Percentiles rank a stretch among this genome's conserved stretches.
These are phyloP conservation scores for Teunomyces tritomae DNA, from an alignment of 805 yeast species.

Conservation along the genomic window DNA sequence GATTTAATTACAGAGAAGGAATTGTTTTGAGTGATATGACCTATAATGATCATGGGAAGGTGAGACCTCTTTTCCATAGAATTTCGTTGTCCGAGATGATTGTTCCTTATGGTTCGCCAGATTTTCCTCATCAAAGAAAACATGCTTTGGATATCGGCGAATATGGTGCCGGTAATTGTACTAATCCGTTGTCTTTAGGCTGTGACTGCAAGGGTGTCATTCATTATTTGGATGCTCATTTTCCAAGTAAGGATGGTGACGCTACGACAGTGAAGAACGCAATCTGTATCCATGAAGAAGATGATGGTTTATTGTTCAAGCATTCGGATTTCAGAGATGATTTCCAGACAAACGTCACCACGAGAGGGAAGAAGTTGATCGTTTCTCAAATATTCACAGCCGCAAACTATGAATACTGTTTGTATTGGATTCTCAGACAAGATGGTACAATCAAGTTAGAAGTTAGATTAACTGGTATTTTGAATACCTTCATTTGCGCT, in stretches of 20 bases:
- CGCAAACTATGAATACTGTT: constrained; percentile 81
- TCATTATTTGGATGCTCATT: constrained; percentile 79
- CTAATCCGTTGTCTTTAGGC: constrained; percentile 74
- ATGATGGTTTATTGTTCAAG: constrained; percentile 74
- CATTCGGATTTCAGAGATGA: constrained; percentile 84
- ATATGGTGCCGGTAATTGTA: constrained; percentile 84
- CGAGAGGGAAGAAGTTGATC: constrained; percentile 71
- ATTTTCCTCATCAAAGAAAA: constrained; percentile 78
- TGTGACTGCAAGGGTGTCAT: constrained; percentile 87
- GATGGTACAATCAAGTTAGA: constrained; percentile 82
- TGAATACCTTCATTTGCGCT: constrained; percentile 66
- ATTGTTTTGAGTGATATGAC: constrained; percentile 71
- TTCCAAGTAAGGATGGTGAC: constrained; percentile 64
- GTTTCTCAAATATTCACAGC: constrained; percentile 83
- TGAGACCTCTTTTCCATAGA: constrained; percentile 74
- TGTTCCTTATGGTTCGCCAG: constrained; percentile 81
- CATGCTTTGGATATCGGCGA: constrained; percentile 87
- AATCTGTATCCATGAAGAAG: constrained; percentile 83
- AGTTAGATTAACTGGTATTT: constrained; percentile 76
- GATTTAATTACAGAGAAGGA: constrained; percentile 85
- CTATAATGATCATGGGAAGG: constrained; percentile 73
- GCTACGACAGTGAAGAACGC: constrained; percentile 74
- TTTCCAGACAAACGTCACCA: constrained; percentile 69
- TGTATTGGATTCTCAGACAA: constrained; percentile 80
- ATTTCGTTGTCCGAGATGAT: constrained; percentile 78